Conservation (phyloP, 768 basidiomycete genomes). For the Thelephora ganbajun region DNA sequence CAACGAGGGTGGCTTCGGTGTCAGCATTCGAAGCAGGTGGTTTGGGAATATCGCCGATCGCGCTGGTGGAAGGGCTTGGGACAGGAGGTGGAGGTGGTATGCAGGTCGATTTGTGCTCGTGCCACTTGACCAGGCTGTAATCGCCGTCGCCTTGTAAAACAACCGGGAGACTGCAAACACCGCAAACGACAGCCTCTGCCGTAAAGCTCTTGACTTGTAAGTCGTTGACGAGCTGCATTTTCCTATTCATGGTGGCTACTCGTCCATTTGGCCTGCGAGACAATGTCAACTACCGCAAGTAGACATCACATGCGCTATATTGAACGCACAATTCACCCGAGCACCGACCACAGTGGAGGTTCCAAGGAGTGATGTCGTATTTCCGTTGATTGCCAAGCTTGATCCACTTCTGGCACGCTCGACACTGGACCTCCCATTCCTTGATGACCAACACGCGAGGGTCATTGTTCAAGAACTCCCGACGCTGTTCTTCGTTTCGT, state of each 20-base stretch:
- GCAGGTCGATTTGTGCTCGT: constrained; percentile 45
- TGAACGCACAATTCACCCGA: constrained; percentile 24
- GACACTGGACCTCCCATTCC: constrained; percentile 40
- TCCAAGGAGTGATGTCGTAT: constrained; percentile 42
- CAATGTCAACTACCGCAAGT: background rate
- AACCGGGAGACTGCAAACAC: constrained; percentile 32
- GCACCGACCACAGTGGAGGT: constrained; percentile 34
- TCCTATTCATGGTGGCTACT: constrained; percentile 48
- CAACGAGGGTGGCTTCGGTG: constrained; percentile 25
- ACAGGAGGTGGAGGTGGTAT: constrained; percentile 6
- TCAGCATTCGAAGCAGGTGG: constrained; percentile 15
- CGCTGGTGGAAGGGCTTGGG: background rate
- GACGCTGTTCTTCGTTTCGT: constrained; percentile 30
- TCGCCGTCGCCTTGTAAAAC: constrained; percentile 34
- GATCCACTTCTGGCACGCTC: constrained; percentile 52
- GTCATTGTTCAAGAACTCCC: constrained; percentile 39
- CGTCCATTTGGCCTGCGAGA: constrained; percentile 36
- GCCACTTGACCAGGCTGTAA: constrained; percentile 48
- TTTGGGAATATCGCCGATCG: background rate
- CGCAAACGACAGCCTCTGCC: constrained; percentile 33
- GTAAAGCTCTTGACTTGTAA: constrained; percentile 39
- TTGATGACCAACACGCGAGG: constrained; percentile 34
- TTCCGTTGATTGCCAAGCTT: constrained; percentile 22
- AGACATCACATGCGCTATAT: background rate
- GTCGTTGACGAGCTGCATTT: constrained; percentile 50